These are phyloP conservation scores for Azolla pinnata DNA, from an alignment of 75 land plant species.

Conservation along the genomic window DNA sequence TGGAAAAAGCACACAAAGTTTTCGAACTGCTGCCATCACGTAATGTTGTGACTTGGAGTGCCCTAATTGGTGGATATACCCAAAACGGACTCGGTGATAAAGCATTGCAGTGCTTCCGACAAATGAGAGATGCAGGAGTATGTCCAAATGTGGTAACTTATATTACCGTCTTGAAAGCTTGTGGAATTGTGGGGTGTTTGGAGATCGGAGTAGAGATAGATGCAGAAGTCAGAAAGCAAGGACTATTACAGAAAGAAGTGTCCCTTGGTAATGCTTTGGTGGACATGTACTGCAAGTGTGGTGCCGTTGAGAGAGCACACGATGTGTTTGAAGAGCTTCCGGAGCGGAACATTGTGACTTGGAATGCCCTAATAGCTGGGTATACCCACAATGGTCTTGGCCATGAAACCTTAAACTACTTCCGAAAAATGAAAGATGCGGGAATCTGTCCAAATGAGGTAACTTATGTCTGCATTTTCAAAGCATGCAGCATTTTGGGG, in stretches of 20 bases:
- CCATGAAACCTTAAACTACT: slow-evolving; percentile 36
- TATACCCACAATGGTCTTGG: slow-evolving; percentile 37
- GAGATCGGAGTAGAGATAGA: slow-evolving; percentile 27
- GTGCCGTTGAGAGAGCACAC: slow-evolving; percentile 26
- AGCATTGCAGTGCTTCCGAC: slow-evolving; percentile 33
- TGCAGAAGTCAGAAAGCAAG: slow-evolving; percentile 20
- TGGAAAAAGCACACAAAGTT: slow-evolving; percentile 13
- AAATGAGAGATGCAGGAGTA: slow-evolving; percentile 46
- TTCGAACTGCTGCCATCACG: slow-evolving; percentile 29
- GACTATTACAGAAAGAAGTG: slow-evolving; percentile 9
- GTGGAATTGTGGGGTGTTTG: slow-evolving; percentile 19
- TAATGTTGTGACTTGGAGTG: slow-evolving; percentile 59
- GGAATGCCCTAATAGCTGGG: slow-evolving; percentile 62
- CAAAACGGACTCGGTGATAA: slow-evolving; percentile 44
- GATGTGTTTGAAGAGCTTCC: slow-evolving; percentile 34
- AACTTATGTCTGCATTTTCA: slow-evolving; percentile 41
- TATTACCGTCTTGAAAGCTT: slow-evolving; percentile 41
- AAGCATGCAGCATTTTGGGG: slow-evolving; percentile 37
- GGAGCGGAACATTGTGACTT: slow-evolving; percentile 39
- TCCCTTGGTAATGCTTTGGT: not conserved
- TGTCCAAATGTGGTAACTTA: slow-evolving; percentile 41
- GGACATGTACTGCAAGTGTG: slow-evolving; percentile 34
- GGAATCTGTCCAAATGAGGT: slow-evolving; percentile 36
- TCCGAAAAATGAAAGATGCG: slow-evolving; percentile 31
- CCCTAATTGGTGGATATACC: slow-evolving; percentile 54